Evolutionary conservation across 768 basidiomycete species (phyloP).

Genomic region (Mycena maculata): DNA sequence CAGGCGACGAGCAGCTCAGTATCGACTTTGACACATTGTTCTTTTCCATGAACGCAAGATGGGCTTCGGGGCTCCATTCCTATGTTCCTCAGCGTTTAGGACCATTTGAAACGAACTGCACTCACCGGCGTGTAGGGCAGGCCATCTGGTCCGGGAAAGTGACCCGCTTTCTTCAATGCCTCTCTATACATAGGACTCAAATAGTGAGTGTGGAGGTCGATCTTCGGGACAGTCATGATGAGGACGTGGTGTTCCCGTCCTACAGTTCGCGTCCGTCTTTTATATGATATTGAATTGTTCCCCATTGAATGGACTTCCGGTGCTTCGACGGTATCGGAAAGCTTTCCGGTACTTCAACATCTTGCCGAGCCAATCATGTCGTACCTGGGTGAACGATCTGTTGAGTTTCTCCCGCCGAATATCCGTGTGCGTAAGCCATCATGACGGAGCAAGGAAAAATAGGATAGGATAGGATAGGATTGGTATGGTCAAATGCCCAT

Average conservation of each 20-base stretch:
- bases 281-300: no score
- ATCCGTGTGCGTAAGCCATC: no score
- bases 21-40: slow-evolving; percentile 19
- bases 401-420: no score
- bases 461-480: no score
- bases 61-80: slow-evolving; percentile 18
- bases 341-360: no score
- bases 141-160: slow-evolving; percentile 23
- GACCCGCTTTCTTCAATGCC: slow-evolving; percentile 12
- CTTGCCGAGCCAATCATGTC: no score
- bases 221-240: background rate
- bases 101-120: background rate
- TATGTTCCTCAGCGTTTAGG: background rate
- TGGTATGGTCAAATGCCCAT: no score
- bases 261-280: no score
- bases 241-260: background rate
- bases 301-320: no score
- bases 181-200: slow-evolving; percentile 6
- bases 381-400: no score
- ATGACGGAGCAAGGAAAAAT: no score
- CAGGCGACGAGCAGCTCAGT: slow-evolving; percentile 25
- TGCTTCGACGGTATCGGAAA: no score
- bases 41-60: slow-evolving; percentile 21
- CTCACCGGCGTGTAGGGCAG: slow-evolving; percentile 12
- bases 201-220: slow-evolving; percentile 1